Percentiles rank a stretch among this genome's conserved stretches.
These are phyloP conservation scores for Moricandia arvensis DNA, from an alignment of 345 rosid species.

Conservation along the genomic window DNA sequence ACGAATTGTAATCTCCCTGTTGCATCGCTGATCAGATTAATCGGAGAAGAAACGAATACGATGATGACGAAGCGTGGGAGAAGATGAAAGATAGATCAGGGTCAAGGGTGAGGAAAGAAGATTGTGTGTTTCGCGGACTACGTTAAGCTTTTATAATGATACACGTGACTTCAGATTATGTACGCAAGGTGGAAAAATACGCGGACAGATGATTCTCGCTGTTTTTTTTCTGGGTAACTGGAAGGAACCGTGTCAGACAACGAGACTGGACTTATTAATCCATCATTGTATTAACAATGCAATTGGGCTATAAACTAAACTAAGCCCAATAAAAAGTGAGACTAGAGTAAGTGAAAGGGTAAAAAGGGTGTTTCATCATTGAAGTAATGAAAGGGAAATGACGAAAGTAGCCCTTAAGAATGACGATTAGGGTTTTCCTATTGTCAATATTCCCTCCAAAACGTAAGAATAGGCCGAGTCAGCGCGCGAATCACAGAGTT, in stretches of 20 bases:
- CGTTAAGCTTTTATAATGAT: background rate
- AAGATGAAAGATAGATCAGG: conserved; percentile 4
- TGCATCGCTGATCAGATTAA: conserved; percentile 47
- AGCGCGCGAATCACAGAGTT: no score
- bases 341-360: background rate
- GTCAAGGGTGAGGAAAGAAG: conserved; percentile 11
- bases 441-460: no score
- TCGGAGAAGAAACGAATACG: conserved; percentile 13
- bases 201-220: background rate
- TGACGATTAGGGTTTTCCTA: no score
- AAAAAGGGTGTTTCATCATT: background rate
- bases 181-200: no score
- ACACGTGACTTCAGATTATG: no score
- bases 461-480: no score
- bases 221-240: background rate
- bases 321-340: conserved; percentile 21
- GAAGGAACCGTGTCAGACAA: background rate
- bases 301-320: background rate
- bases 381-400: no score
- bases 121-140: conserved; percentile 17
- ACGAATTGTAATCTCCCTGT: conserved; percentile 78
- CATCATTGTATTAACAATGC: background rate
- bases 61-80: conserved; percentile 17
- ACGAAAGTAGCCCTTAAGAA: no score
- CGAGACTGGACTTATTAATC: background rate